A percentile compares a stretch with the other conserved stretches of the same genome.
Conservation (phyloP, 306 rosid genomes). For the Cotoneaster glaucophyllus region DNA sequence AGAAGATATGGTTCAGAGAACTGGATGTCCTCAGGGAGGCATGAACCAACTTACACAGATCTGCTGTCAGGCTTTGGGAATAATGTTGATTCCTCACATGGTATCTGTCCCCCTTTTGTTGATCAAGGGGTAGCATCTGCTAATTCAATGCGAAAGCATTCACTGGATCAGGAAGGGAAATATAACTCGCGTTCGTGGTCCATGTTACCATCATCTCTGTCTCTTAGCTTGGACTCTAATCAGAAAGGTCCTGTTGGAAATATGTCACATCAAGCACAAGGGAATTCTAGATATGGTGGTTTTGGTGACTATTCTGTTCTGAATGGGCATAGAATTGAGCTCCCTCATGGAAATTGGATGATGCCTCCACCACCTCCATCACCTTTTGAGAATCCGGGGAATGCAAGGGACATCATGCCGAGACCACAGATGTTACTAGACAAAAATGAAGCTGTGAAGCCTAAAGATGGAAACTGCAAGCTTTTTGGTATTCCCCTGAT, state of each 20-base stretch:
- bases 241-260: conserved; percentile 46
- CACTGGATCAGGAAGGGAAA: conserved; percentile 57
- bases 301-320: conserved; percentile 43
- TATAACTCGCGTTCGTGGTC: conserved; percentile 48
- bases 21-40: conserved; percentile 63
- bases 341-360: conserved; percentile 49
- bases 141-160: conserved; percentile 40
- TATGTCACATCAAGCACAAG: conserved; percentile 37
- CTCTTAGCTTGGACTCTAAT: conserved; percentile 55
- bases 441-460: conserved; percentile 36
- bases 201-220: conserved; percentile 43
- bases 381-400: conserved; percentile 40
- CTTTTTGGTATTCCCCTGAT: conserved; percentile 79
- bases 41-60: conserved; percentile 68
- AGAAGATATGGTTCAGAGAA: conserved; percentile 53
- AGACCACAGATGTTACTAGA: conserved; percentile 21
- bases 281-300: conserved; percentile 42
- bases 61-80: conserved; percentile 72
- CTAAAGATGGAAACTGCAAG: conserved; percentile 68
- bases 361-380: conserved; percentile 62
- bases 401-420: conserved; percentile 37
- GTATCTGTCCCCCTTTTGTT: conserved; percentile 21
- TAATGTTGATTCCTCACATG: conserved; percentile 34
- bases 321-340: conserved; percentile 54
- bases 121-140: conserved; percentile 37